Evolutionary conservation across 805 yeast genomes (phyloP).

Genomic region (Clavispora asparagi): DNA sequence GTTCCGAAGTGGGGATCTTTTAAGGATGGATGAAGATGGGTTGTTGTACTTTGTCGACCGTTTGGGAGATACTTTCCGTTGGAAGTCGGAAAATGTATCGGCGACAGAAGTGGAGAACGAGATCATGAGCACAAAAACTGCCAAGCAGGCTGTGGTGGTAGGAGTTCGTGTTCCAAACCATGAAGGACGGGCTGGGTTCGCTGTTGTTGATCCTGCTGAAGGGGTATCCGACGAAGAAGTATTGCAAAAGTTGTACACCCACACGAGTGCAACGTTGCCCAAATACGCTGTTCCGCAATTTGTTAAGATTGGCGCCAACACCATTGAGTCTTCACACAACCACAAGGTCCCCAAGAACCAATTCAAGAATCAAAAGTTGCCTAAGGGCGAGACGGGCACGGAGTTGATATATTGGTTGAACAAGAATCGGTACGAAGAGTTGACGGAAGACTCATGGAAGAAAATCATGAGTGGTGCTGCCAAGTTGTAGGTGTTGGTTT

Average conservation of each 20-base stretch:
- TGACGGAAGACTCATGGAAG: conserved; percentile 57
- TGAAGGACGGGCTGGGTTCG: conserved; percentile 94
- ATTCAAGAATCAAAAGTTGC: conserved; percentile 62
- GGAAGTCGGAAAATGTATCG: conserved; percentile 95
- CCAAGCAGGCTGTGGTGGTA: conserved; percentile 76
- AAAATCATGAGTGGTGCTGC: conserved; percentile 32
- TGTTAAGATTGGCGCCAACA: conserved; percentile 54
- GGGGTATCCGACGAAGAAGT: conserved; percentile 19
- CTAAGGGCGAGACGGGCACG: conserved; percentile 56
- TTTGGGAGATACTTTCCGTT: conserved; percentile 90
- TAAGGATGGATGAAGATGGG: conserved; percentile 63
- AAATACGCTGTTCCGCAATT: conserved; percentile 83
- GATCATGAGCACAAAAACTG: conserved; percentile 41
- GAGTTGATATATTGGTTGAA: conserved; percentile 72
- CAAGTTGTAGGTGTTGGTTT: conserved; percentile 23
- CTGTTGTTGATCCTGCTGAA: conserved; percentile 56
- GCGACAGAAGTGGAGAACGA: conserved; percentile 90
- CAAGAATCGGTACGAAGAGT: conserved; percentile 46
- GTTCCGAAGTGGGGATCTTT: conserved; percentile 83
- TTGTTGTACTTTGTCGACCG: conserved; percentile 83
- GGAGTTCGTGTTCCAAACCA: conserved; percentile 81
- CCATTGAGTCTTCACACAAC: conserved; percentile 66
- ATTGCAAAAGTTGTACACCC: conserved; percentile 23
- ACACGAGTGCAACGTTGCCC: conserved; percentile 49
- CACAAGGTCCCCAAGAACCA: conserved; percentile 73